Conservation (phyloP, 345 rosid genomes). For the Acer saccharum region DNA sequence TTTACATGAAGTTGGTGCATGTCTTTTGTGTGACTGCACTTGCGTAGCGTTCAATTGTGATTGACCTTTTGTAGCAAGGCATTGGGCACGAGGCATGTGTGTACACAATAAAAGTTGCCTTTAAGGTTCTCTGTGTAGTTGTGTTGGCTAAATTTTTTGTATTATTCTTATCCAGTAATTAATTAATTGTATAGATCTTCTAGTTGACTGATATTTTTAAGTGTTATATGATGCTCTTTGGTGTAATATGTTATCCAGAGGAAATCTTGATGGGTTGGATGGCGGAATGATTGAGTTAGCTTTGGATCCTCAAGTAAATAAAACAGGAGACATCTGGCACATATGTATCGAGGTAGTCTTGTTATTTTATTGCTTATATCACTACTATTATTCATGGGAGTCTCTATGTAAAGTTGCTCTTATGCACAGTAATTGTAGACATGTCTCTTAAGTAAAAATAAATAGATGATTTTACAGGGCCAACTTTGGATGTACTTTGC, state of each 20-base stretch:
- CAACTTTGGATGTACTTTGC: neutral
- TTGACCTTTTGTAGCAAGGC: neutral
- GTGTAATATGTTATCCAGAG: conserved; percentile 35
- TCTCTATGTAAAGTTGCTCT: neutral
- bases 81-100: neutral
- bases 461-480: neutral
- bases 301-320: conserved; percentile 70
- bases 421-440: neutral
- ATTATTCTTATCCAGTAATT: neutral
- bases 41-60: neutral
- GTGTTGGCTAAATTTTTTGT: neutral
- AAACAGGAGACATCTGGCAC: conserved; percentile 95
- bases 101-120: neutral
- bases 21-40: neutral
- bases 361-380: conserved; percentile 12
- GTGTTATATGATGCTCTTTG: neutral
- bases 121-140: neutral
- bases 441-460: neutral
- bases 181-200: neutral
- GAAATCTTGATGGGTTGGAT: conserved; percentile 30
- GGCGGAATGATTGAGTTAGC: conserved; percentile 62
- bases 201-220: neutral
- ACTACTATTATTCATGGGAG: neutral
- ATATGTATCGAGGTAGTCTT: conserved; percentile 67
- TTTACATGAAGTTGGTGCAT: neutral